phyloP scores from a whole-genome alignment of 345 rosid genomes.

The Populus alba region DNA sequence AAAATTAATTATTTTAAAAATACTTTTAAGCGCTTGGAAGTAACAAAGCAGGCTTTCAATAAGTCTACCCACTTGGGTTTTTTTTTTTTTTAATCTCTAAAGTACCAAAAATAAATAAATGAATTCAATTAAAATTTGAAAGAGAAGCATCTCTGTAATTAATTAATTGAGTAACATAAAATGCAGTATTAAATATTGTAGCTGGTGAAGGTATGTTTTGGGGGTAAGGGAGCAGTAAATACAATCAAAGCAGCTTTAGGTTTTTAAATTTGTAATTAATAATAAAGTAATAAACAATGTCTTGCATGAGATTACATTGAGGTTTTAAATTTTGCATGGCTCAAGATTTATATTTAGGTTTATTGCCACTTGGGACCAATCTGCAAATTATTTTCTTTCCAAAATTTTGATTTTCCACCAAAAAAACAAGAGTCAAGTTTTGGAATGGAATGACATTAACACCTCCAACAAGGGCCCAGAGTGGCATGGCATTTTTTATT shows the following conservation, averaged over 20 bases:
- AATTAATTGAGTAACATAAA: neutral
- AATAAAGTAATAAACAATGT: neutral
- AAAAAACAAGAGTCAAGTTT: neutral
- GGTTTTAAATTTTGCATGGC: neutral
- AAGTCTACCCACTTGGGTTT: slow-evolving; percentile 25
- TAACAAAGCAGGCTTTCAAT: neutral
- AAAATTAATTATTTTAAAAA: too few relatives aligned
- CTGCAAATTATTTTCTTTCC: neutral
- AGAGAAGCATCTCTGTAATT: slow-evolving; percentile 26
- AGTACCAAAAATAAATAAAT: neutral
- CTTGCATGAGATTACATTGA: neutral
- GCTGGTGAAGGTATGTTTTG: slow-evolving; percentile 6
- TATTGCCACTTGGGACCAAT: neutral
- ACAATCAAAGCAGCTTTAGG: neutral
- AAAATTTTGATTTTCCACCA: neutral
- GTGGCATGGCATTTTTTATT: neutral
- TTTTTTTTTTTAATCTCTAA: neutral
- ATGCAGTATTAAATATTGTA: neutral
- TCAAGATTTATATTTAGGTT: neutral
- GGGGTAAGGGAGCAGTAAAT: slow-evolving; percentile 24
- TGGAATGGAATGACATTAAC: neutral
- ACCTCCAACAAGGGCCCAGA: neutral
- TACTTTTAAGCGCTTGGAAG: too few relatives aligned
- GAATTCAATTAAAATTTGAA: neutral
- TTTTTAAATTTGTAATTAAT: neutral